Conservation (phyloP, 257 asterid species). For the Capsicum rhomboideum region DNA sequence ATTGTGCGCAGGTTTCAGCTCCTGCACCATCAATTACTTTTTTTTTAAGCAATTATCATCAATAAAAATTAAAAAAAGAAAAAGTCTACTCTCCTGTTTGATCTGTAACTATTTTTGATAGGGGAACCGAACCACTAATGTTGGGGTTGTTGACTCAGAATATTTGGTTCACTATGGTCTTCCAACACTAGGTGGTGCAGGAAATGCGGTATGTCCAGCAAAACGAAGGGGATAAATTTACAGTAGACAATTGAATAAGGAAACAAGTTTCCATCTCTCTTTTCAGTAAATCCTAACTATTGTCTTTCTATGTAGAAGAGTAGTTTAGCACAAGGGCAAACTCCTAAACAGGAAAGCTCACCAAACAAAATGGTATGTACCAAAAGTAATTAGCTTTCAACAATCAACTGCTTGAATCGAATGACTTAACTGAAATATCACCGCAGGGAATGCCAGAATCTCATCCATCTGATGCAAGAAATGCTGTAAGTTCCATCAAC, state of each 20-base stretch:
- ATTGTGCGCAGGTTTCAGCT: slow-evolving; percentile 59
- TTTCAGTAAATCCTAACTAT: neutral
- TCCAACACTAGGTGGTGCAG: slow-evolving; percentile 68
- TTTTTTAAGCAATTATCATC: neutral
- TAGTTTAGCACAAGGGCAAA: slow-evolving; percentile 12
- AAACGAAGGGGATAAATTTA: too few relatives aligned
- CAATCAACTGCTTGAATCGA: neutral
- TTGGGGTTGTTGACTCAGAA: slow-evolving; percentile 70
- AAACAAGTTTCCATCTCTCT: neutral
- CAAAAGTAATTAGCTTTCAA: neutral
- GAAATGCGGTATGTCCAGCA: slow-evolving; percentile 27
- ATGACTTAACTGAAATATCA: neutral
- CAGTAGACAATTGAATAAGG: neutral
- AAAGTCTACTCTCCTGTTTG: neutral
- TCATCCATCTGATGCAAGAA: slow-evolving; percentile 37
- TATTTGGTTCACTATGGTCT: slow-evolving; percentile 54
- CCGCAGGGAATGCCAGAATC: slow-evolving; percentile 20
- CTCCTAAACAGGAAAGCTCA: slow-evolving; percentile 2
- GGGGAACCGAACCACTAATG: slow-evolving; percentile 55
- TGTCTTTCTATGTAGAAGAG: slow-evolving; percentile 17
- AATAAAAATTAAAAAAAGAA: neutral
- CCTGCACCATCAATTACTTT: neutral
- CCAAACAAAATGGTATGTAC: slow-evolving; percentile 12
- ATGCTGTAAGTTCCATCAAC: slow-evolving; percentile 34
- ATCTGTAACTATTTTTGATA: slow-evolving; percentile 8